Evolutionary conservation across 768 basidiomycete genomes (phyloP), one percentile per base, ranked within the genome.

Genomic region (Boletales sp.): DNA sequence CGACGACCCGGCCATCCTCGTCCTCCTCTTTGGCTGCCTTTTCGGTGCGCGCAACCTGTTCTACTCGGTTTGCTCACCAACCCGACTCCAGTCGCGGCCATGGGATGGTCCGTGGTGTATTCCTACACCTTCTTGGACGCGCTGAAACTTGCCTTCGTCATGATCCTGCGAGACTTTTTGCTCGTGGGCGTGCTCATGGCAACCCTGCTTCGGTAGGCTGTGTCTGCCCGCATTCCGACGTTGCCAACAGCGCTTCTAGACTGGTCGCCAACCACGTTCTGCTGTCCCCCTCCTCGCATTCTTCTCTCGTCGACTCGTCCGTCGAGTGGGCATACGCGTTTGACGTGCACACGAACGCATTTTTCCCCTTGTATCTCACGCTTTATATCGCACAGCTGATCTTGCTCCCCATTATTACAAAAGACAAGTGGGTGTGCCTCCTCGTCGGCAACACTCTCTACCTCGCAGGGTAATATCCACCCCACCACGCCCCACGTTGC

Each of bases 261-360:
- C 75, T 86, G 48, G 81, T 83, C 37, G 80, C 89, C 34, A 94
- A 91, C 65, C 78, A 76, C 39, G 76, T 85, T 1, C 75, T 88
- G 14, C 67, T 87, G 45, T 83, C 84, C 0, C 84, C 87, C 12
- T 81, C 87, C 11, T 83, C 88, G 10, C 87, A 86, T 66, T 80
- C 84, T 28, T 77, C 84, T 11, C 79, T 79, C 0, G 76, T 80
- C n/a, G 83, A 87, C 57, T 81, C 87, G 39, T 70, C 71, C 17
- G 87, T 93, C 30, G 90, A 93, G 75, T 94, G 86, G 90, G 89
- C 87, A 5, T 98, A 96, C 68, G 92, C 90, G 12, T 95, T 98
- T 61, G 95, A 98, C 67, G 88, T 97, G 14, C 94, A 96, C 69
- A 94, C 88, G 51, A 97, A 98, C 61, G 87, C 93, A 4, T 98